Percentiles rank a stretch among this genome's conserved stretches.
phyloP scores from a whole-genome alignment of 148 eudicot genomes.

The Heliamphora exappendiculata region DNA sequence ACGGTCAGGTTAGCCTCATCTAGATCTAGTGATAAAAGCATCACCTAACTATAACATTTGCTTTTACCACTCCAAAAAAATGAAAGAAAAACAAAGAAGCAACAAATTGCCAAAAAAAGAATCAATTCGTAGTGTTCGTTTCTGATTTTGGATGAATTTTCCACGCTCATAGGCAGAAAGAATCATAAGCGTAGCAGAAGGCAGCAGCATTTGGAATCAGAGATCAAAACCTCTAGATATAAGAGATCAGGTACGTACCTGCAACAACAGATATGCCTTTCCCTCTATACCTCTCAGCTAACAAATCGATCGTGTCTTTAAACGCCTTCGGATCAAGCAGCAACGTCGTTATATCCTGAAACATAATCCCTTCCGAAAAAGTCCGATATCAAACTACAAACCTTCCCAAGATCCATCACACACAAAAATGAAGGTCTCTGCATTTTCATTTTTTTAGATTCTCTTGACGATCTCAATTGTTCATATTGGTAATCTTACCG shows the following conservation, averaged over 20 bases:
- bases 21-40: not conserved
- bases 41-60: not conserved
- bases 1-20: not conserved
- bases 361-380: constrained; percentile 50
- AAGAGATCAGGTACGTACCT: constrained; percentile 34
- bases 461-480: too few species aligned
- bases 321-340: constrained; percentile 87
- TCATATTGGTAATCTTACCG: too few species aligned
- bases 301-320: constrained; percentile 89
- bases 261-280: constrained; percentile 76
- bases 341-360: constrained; percentile 95
- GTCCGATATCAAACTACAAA: not conserved
- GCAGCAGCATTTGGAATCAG: not conserved
- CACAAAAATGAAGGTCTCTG: too few species aligned
- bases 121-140: not conserved
- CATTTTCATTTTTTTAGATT: too few species aligned
- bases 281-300: constrained; percentile 83
- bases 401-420: not conserved
- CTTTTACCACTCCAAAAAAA: not conserved
- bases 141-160: not conserved
- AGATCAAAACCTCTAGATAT: not conserved
- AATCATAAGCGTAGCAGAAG: not conserved
- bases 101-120: not conserved
- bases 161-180: not conserved
- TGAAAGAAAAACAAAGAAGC: not conserved